A percentile compares a stretch with the other conserved stretches of the same genome.
phyloP scores from a whole-genome alignment of 371 early-diverging fungal genomes.

The Lichtheimia ramosa region DNA sequence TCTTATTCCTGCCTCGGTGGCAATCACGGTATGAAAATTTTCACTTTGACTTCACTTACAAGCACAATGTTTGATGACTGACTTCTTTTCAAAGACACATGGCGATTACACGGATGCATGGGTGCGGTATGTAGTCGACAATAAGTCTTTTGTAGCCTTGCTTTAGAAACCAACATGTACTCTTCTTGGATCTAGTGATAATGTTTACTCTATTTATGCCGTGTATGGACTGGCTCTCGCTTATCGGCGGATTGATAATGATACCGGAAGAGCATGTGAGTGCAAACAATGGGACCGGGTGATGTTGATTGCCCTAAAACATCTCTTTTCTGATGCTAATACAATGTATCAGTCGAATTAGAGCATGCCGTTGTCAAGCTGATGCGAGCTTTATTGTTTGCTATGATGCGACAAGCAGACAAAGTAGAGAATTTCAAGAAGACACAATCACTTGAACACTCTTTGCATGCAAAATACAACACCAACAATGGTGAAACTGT shows the following conservation, averaged over 20 bases:
- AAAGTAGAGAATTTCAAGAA: slow-evolving; percentile 86
- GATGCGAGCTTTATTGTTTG: slow-evolving; percentile 73
- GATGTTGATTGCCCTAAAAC: too few relatives aligned
- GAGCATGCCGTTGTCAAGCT: slow-evolving; percentile 85
- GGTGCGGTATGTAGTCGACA: slow-evolving; percentile 66
- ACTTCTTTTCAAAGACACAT: slow-evolving; percentile 37
- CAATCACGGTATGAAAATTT: slow-evolving; percentile 61
- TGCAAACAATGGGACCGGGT: background rate
- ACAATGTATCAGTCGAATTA: slow-evolving; percentile 63
- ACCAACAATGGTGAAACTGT: slow-evolving; percentile 86
- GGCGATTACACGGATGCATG: slow-evolving; percentile 91
- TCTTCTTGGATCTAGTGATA: slow-evolving; percentile 63
- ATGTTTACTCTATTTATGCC: slow-evolving; percentile 90
- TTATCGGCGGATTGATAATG: slow-evolving; percentile 83
- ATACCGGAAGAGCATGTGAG: slow-evolving; percentile 81
- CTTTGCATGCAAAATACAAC: slow-evolving; percentile 89
- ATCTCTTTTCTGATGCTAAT: background rate
- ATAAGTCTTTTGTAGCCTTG: background rate
- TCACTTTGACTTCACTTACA: background rate
- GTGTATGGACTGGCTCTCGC: slow-evolving; percentile 87
- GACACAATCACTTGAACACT: slow-evolving; percentile 67
- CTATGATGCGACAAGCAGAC: slow-evolving; percentile 86
- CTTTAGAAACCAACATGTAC: background rate
- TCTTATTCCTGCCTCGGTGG: slow-evolving; percentile 89
- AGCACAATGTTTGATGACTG: background rate